These are phyloP conservation scores for Nematodospora anomalae DNA, from an alignment of 1,139 yeast species.

Conservation along the genomic window DNA sequence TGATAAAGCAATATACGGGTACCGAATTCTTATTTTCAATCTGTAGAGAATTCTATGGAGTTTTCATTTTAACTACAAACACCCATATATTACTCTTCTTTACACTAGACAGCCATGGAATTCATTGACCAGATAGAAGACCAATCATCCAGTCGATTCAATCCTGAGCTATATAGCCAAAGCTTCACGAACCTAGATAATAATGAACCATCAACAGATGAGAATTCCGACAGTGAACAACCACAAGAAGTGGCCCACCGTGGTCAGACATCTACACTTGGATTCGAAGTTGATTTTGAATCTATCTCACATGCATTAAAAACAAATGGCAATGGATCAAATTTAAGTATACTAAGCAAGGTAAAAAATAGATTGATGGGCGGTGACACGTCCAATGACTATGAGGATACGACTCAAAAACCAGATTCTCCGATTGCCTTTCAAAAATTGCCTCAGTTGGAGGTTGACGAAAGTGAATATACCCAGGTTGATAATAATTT, in stretches of 20 bases:
- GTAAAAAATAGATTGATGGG: conserved; percentile 20
- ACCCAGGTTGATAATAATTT: conserved; percentile 3
- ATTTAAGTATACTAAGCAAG: conserved; percentile 18
- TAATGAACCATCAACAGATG: background rate
- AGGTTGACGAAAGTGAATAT: conserved; percentile 27
- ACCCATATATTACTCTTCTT: too few relatives aligned
- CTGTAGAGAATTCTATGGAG: too few relatives aligned
- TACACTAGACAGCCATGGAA: conserved; percentile 18
- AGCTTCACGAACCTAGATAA: conserved; percentile 5
- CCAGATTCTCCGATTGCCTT: conserved; percentile 1
- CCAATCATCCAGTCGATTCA: conserved; percentile 12
- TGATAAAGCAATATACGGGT: too few relatives aligned
- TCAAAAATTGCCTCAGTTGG: conserved; percentile 30
- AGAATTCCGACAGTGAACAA: background rate
- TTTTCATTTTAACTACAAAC: too few relatives aligned
- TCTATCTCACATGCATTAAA: conserved; percentile 16
- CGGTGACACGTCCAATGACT: conserved; percentile 4
- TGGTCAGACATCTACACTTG: conserved; percentile 6
- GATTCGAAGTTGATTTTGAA: conserved; percentile 17
- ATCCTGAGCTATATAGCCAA: conserved; percentile 1
- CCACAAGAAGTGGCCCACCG: background rate
- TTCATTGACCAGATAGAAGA: conserved; percentile 21
- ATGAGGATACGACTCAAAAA: conserved; percentile 2
- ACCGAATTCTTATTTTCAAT: too few relatives aligned
- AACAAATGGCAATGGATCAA: conserved; percentile 5